Conservation (phyloP, 1,284 basidiomycete genomes). For the Austroboletus rostrupii region DNA sequence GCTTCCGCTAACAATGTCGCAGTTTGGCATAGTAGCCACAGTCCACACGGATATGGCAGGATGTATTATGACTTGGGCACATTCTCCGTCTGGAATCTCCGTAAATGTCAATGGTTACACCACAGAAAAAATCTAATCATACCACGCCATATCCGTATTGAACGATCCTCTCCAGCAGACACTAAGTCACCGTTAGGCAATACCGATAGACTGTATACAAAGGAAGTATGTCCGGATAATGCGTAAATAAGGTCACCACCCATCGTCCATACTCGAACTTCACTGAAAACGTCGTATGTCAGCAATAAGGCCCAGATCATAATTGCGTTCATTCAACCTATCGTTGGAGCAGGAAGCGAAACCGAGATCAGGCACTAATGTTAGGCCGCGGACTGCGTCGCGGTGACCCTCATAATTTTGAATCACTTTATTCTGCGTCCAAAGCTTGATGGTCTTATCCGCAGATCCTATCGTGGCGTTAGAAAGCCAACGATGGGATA, state of each 20-base stretch:
- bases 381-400: conserved; percentile 87
- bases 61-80: conserved; percentile 83
- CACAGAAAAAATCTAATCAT: conserved; percentile 6
- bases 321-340: conserved; percentile 46
- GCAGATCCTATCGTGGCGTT: conserved; percentile 72
- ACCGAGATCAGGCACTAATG: conserved; percentile 75
- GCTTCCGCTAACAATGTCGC: conserved; percentile 87
- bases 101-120: neutral
- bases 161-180: conserved; percentile 81
- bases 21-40: conserved; percentile 79
- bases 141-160: conserved; percentile 78
- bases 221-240: conserved; percentile 91
- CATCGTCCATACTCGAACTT: conserved; percentile 89
- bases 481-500: conserved; percentile 2
- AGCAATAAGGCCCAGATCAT: conserved; percentile 1
- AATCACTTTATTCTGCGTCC: conserved; percentile 72
- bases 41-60: conserved; percentile 95
- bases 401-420: conserved; percentile 82
- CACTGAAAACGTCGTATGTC: conserved; percentile 41
- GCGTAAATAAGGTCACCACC: conserved; percentile 75
- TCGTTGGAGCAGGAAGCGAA: conserved; percentile 97
- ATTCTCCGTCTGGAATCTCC: conserved; percentile 57
- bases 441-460: conserved; percentile 91
- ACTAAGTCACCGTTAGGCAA: conserved; percentile 76
- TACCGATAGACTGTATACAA: conserved; percentile 87